Percentiles rank a stretch among this genome's conserved stretches.
Evolutionary conservation across 2,329 filamentous ascomycete species (phyloP).

Genomic region (Aspergillus awamori): DNA sequence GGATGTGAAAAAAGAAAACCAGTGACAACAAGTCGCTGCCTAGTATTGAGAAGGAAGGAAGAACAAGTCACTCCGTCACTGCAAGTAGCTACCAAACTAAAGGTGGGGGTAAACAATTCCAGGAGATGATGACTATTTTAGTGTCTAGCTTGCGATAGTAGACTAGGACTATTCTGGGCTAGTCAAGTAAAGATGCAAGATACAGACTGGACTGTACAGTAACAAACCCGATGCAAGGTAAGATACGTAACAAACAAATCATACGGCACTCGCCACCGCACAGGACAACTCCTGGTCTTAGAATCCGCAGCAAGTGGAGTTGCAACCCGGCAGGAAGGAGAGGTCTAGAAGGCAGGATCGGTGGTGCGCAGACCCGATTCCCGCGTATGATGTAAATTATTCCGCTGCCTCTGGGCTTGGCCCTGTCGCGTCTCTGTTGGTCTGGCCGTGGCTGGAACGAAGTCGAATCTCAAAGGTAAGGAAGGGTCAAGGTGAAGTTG

Average conservation of each 20-base stretch:
- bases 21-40: no score
- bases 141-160: not conserved
- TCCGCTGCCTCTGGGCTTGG: not conserved
- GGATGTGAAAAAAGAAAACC: no score
- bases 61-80: no score
- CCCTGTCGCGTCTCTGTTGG: not conserved
- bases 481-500: no score
- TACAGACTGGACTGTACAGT: no score
- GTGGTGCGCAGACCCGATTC: conserved; percentile 12
- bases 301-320: conserved; percentile 18
- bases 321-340: conserved; percentile 11
- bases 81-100: not conserved
- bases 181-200: not conserved
- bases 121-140: no score
- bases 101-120: no score
- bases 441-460: conserved; percentile 13
- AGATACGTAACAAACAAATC: conserved; percentile 1
- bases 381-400: conserved; percentile 18
- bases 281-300: conserved; percentile 19
- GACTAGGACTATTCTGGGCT: not conserved
- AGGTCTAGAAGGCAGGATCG: conserved; percentile 14
- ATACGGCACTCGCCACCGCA: conserved; percentile 22
- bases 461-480: not conserved
- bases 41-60: no score
- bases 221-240: not conserved